Conservation (phyloP, 75 land plant genomes). For the Sequoia sempervirens region DNA sequence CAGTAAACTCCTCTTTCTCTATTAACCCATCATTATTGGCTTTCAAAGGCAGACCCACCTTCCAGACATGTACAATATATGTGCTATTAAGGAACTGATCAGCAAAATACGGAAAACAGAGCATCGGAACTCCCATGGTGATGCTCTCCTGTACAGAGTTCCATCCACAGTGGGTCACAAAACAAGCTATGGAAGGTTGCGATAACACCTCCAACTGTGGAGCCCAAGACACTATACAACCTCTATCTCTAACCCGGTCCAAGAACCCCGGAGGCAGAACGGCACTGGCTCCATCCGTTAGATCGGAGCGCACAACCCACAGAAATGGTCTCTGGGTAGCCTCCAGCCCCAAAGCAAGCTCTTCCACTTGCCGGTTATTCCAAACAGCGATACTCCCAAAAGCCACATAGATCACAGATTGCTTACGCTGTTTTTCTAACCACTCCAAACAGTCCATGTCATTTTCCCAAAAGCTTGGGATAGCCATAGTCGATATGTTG, state of each 20-base stretch:
- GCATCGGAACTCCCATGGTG: slow-evolving; percentile 23
- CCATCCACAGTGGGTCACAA: slow-evolving; percentile 72
- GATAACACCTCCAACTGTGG: slow-evolving; percentile 47
- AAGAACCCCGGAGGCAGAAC: slow-evolving; percentile 23
- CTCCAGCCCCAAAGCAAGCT: slow-evolving; percentile 34
- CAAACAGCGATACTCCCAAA: slow-evolving; percentile 46
- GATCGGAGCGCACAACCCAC: slow-evolving; percentile 33
- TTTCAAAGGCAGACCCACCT: slow-evolving; percentile 24
- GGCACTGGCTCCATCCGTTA: slow-evolving; percentile 18
- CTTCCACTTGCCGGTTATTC: slow-evolving; percentile 17
- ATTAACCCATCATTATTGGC: neutral
- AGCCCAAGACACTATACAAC: slow-evolving; percentile 53
- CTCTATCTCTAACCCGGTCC: slow-evolving; percentile 11
- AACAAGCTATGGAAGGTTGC: slow-evolving; percentile 46
- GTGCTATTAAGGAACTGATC: slow-evolving; percentile 48
- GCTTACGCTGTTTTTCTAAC: slow-evolving; percentile 22
- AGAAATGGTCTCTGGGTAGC: slow-evolving; percentile 28
- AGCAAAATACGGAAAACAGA: slow-evolving; percentile 39
- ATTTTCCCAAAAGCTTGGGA: slow-evolving; percentile 20
- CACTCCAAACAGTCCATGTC: slow-evolving; percentile 26
- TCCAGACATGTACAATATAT: slow-evolving; percentile 35
- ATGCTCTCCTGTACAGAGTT: slow-evolving; percentile 64
- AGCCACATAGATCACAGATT: slow-evolving; percentile 32
- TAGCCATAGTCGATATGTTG: neutral
- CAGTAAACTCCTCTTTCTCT: neutral